These are phyloP conservation scores for Colletotrichum higginsianum DNA, from an alignment of 2,329 filamentous ascomycete genomes.

Conservation along the genomic window DNA sequence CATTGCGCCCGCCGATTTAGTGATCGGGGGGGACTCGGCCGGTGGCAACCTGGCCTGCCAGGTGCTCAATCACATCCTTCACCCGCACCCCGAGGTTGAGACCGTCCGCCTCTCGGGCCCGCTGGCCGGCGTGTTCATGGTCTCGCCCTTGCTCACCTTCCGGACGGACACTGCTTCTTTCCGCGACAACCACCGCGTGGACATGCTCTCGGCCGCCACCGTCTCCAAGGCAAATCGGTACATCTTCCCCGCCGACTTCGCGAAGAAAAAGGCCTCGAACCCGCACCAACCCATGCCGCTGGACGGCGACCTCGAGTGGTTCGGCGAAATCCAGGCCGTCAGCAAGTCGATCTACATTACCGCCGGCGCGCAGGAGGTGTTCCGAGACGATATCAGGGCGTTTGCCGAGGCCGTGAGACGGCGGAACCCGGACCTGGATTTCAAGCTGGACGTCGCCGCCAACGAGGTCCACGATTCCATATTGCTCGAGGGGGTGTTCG, in stretches of 20 bases:
- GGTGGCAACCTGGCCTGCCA: neutral
- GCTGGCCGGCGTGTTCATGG: constrained; percentile 3
- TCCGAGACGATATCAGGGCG: neutral
- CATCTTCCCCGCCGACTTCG: constrained; percentile 1
- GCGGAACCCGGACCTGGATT: neutral
- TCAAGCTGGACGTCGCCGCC: neutral
- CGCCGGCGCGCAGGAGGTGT: constrained; percentile 6
- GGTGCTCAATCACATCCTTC: neutral
- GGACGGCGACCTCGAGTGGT: constrained; percentile 11
- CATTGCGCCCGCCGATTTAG: neutral
- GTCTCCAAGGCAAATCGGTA: neutral
- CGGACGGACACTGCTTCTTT: neutral
- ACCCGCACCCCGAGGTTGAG: constrained; percentile 3
- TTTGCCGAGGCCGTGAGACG: constrained; percentile 11
- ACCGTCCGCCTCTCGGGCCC: neutral
- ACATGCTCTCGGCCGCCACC: constrained; percentile 9
- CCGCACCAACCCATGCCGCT: neutral
- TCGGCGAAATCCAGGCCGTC: constrained; percentile 1
- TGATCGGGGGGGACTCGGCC: constrained; percentile 6
- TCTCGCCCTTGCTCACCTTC: constrained; percentile 5
- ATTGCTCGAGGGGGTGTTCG: neutral
- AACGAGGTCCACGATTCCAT: constrained; percentile 9
- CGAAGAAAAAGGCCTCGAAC: neutral
- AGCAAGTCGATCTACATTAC: neutral
- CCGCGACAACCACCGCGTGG: constrained; percentile 1